Conservation (phyloP, 2,329 filamentous ascomycete species). For the Calycina herbarum region DNA sequence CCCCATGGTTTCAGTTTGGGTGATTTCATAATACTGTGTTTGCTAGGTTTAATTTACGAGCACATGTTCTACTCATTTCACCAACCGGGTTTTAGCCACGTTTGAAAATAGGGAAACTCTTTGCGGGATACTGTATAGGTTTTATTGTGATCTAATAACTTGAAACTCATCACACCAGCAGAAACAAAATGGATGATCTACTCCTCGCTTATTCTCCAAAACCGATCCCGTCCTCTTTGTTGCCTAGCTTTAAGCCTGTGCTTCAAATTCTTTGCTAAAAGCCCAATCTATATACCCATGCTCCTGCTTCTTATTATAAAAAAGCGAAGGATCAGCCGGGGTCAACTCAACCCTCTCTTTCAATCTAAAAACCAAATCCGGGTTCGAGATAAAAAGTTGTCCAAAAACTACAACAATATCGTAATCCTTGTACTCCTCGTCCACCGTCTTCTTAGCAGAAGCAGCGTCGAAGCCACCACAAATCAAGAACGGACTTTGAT, state of each 20-base stretch:
- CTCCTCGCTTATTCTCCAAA: too few relatives aligned
- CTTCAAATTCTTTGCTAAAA: constrained; percentile 35
- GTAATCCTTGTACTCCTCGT: constrained; percentile 37
- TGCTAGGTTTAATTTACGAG: too few relatives aligned
- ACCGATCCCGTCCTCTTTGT: too few relatives aligned
- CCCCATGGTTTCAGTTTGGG: too few relatives aligned
- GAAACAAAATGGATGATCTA: too few relatives aligned
- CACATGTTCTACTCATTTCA: too few relatives aligned
- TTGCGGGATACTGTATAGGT: too few relatives aligned
- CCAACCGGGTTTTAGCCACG: too few relatives aligned
- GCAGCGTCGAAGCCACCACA: constrained; percentile 47
- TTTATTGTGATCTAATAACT: too few relatives aligned
- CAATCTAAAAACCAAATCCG: constrained; percentile 46
- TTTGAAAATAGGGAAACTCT: too few relatives aligned
- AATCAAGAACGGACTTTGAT: constrained; percentile 48
- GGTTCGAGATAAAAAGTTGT: constrained; percentile 48
- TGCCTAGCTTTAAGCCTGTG: not conserved
- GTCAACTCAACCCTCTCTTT: constrained; percentile 42
- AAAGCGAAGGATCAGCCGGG: constrained; percentile 41
- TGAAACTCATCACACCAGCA: too few relatives aligned
- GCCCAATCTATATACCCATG: constrained; percentile 41
- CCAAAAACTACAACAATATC: constrained; percentile 46
- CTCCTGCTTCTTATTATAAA: constrained; percentile 38
- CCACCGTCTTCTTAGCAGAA: constrained; percentile 42
- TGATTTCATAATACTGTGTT: too few relatives aligned